Evolutionary conservation across 2,329 filamentous ascomycete genomes (phyloP), one percentile per base, ranked within the genome.

Genomic region (Cyphellophora europaea): DNA sequence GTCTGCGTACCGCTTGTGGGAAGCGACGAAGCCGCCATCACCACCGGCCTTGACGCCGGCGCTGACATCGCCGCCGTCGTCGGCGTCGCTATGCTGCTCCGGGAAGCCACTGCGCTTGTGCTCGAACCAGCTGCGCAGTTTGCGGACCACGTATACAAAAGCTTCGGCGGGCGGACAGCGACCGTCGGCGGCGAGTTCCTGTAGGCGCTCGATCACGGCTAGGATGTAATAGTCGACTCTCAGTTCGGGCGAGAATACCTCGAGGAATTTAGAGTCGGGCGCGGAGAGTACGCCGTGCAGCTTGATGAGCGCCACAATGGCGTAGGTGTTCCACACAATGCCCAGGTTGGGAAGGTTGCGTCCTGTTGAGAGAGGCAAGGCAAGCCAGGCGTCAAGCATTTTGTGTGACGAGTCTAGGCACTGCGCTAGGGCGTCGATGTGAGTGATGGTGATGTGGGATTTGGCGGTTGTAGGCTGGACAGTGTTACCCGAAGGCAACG

Each of bases 311-410:
- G 82, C 72, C 15, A 86, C 77, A 4, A 77, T 67, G 4, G 75
- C 76, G 51, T 83, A 85, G 6, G 79, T 74, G n/a, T 83, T 73
- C 21, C 81, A 75, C 11, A 83, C 79, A 47, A 82, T 76, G 53
- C 73, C 74, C 49, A 81, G 77, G 5, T 82, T 77, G 12, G 81
- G 79, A 6, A 85, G 54, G 36, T 68, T 77, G 36, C 77, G 74
- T 25, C 82, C 65, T 28, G 62, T 66, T 2, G 61, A 54, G 8
- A 73, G 53, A 28, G 78, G 71, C 54, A 85, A 71, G 19, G 61
- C 60, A 2, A 79, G 55, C 36, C 86, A 82, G 0, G 69, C 67
- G 14, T 78, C 72, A 30, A 87, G 68, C 5, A 82, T 69, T 38
- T 68, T 66, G 47, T 85, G 76, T 27, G 40, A 76, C 28, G 79